Percentiles rank a stretch among this genome's conserved stretches.
phyloP scores from a whole-genome alignment of 257 asterid species.

The Solanum pimpinellifolium region DNA sequence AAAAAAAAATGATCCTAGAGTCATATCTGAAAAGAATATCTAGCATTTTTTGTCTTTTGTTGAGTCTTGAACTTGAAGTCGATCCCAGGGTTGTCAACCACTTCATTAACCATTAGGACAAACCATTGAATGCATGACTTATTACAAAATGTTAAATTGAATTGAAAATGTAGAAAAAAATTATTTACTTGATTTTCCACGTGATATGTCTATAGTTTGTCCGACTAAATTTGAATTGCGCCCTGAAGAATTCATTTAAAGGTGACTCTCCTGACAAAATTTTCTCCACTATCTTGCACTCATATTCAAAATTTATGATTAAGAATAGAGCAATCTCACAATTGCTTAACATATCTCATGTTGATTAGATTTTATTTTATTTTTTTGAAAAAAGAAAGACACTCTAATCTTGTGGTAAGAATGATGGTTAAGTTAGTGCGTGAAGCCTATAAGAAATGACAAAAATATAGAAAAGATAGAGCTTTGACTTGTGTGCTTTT shows the following conservation, averaged over 20 bases:
- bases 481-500: conserved; percentile 16
- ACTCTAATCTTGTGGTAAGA: neutral
- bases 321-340: neutral
- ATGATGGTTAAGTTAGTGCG: neutral
- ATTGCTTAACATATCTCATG: too few species aligned
- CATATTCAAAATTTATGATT: fast-evolving
- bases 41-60: neutral
- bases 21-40: neutral
- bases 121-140: neutral
- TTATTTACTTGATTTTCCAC: neutral
- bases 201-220: too few species aligned
- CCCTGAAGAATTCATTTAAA: too few species aligned
- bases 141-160: neutral
- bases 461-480: neutral
- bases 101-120: neutral
- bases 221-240: too few species aligned
- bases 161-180: neutral
- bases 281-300: too few species aligned
- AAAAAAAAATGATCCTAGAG: neutral
- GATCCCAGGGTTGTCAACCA: neutral
- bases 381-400: neutral
- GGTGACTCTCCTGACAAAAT: neutral
- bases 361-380: neutral
- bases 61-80: neutral
- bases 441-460: conserved; percentile 6